Conservation (phyloP, 768 basidiomycete genomes). For the Podaxis sp. region DNA sequence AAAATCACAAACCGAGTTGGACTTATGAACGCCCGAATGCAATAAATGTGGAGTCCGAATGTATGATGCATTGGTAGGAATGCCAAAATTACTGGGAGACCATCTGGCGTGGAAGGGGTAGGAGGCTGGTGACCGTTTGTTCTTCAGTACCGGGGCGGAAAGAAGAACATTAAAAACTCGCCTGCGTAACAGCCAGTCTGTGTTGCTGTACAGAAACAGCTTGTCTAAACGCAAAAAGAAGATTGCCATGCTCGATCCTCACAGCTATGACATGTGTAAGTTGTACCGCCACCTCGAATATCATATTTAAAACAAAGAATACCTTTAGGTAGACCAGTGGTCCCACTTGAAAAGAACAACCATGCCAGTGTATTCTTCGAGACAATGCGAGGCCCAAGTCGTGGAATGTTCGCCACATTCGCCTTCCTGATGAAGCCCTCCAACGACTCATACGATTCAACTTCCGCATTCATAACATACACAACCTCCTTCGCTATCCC, state of each 20-base stretch:
- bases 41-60: constrained; percentile 53
- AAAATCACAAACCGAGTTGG: constrained; percentile 52
- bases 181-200: constrained; percentile 25
- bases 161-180: constrained; percentile 23
- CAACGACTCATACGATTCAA: constrained; percentile 32
- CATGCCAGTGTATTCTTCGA: constrained; percentile 58
- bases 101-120: constrained; percentile 37
- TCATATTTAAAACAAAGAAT: too few species aligned
- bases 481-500: constrained; percentile 40
- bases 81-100: constrained; percentile 46
- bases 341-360: constrained; percentile 74
- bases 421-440: constrained; percentile 40
- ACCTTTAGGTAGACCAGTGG: constrained; percentile 76
- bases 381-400: constrained; percentile 42
- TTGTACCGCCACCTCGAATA: neutral
- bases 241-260: constrained; percentile 67
- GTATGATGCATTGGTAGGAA: constrained; percentile 68
- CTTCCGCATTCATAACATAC: constrained; percentile 43
- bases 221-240: constrained; percentile 44
- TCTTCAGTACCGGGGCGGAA: neutral
- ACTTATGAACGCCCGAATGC: constrained; percentile 44
- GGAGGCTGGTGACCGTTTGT: constrained; percentile 30
- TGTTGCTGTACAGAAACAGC: constrained; percentile 26
- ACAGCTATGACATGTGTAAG: constrained; percentile 40
- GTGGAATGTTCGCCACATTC: constrained; percentile 31